phyloP scores from a whole-genome alignment of 2,329 filamentous ascomycete genomes.

The Penicillium sp. region DNA sequence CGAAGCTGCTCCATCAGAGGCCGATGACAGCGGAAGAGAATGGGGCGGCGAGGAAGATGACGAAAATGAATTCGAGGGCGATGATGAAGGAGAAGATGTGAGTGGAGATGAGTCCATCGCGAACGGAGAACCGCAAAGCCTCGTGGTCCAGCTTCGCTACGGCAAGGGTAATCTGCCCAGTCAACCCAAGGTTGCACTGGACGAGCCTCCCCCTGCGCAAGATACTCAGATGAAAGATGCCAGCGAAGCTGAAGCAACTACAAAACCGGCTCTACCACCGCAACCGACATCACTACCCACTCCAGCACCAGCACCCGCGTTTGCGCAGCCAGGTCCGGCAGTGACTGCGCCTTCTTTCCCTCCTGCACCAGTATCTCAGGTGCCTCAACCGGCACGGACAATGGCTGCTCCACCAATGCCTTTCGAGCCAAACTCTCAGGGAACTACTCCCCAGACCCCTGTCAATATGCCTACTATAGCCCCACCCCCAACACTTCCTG shows the following conservation, averaged over 20 bases:
- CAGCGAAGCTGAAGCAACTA: conserved; percentile 1
- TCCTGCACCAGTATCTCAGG: conserved; percentile 1
- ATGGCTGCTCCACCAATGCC: conserved; percentile 2
- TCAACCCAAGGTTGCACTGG: conserved; percentile 15
- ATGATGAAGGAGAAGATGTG: conserved; percentile 42
- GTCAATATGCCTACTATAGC: neutral
- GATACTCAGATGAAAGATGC: conserved; percentile 13
- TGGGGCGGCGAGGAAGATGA: conserved; percentile 75
- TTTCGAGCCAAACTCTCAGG: neutral
- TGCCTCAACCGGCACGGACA: conserved; percentile 3
- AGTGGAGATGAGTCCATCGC: conserved; percentile 48
- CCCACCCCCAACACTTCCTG: neutral
- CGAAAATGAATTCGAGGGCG: conserved; percentile 63
- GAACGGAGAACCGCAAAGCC: conserved; percentile 55
- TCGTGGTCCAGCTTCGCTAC: conserved; percentile 70
- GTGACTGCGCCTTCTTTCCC: neutral
- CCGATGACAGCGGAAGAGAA: conserved; percentile 61
- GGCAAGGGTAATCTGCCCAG: conserved; percentile 29
- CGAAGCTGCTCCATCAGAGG: conserved; percentile 54
- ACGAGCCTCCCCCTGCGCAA: conserved; percentile 20
- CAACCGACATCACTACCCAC: neutral
- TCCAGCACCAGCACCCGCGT: neutral
- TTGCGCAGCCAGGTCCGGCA: neutral
- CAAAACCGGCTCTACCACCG: conserved; percentile 1
- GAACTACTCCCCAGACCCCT: neutral